Conservation (phyloP, 352 stramenopile species). For the Phytophthora fragariaefolia region DNA sequence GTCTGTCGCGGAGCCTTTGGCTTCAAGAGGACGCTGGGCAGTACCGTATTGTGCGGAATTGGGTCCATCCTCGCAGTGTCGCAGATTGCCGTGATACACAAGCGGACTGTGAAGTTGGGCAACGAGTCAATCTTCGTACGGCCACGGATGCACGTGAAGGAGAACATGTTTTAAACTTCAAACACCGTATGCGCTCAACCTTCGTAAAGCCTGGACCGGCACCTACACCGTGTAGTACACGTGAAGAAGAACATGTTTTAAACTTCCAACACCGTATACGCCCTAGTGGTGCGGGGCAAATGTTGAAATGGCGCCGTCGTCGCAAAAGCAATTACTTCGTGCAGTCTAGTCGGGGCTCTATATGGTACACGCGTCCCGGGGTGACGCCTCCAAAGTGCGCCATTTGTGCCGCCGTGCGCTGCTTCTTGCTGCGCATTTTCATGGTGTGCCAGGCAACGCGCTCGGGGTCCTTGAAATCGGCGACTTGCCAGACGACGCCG, state of each 20-base stretch:
- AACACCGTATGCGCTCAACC: too few relatives aligned
- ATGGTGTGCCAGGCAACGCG: conserved; percentile 89
- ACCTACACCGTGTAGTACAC: too few relatives aligned
- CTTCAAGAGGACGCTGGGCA: conserved; percentile 24
- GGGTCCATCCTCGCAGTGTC: conserved; percentile 14
- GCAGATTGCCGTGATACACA: conserved; percentile 11
- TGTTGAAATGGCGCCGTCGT: too few relatives aligned
- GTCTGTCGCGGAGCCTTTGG: conserved; percentile 23
- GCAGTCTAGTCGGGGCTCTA: conserved; percentile 23
- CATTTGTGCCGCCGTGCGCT: conserved; percentile 81
- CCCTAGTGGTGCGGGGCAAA: too few relatives aligned
- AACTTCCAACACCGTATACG: too few relatives aligned
- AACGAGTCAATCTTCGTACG: too few relatives aligned
- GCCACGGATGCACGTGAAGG: too few relatives aligned
- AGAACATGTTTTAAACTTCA: too few relatives aligned
- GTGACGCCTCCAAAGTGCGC: conserved; percentile 49
- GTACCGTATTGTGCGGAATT: conserved; percentile 28
- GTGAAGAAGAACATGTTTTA: too few relatives aligned
- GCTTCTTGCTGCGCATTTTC: conserved; percentile 95
- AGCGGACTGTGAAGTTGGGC: too few relatives aligned
- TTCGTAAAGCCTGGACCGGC: too few relatives aligned
- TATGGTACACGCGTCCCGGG: conserved; percentile 46
- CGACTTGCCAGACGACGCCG: conserved; percentile 80
- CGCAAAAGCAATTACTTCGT: neutral
- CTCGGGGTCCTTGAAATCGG: conserved; percentile 60